Conservation (phyloP, 1,284 basidiomycete genomes). For the Porodaedalea pini region DNA sequence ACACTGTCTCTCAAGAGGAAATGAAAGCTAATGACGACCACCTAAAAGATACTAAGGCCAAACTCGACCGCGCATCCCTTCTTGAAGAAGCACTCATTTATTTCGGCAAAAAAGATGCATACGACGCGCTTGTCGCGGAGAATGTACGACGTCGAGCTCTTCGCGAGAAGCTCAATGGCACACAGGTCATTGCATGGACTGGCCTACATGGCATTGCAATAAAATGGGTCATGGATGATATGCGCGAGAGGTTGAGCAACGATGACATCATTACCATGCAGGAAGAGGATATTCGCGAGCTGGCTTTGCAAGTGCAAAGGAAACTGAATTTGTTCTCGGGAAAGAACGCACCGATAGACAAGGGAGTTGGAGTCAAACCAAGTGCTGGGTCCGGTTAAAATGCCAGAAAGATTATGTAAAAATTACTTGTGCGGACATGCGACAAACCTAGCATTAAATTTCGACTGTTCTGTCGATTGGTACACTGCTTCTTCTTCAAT, state of each 20-base stretch:
- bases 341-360: neutral
- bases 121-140: constrained; percentile 37
- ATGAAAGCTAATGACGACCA: neutral
- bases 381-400: too few relatives aligned
- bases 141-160: constrained; percentile 28
- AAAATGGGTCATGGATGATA: constrained; percentile 16
- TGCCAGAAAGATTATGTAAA: too few relatives aligned
- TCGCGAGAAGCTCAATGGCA: constrained; percentile 19
- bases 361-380: too few relatives aligned
- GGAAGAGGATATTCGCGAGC: neutral
- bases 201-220: constrained; percentile 11
- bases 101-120: constrained; percentile 52
- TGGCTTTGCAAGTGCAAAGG: neutral
- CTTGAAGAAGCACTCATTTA: constrained; percentile 45
- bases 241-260: constrained; percentile 15
- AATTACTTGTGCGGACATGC: too few relatives aligned
- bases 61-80: constrained; percentile 22
- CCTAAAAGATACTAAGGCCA: neutral
- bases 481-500: too few relatives aligned
- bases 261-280: neutral
- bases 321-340: neutral
- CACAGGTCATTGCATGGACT: constrained; percentile 21
- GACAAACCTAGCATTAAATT: too few relatives aligned
- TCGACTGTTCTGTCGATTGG: too few relatives aligned
- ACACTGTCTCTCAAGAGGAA: neutral